These are phyloP conservation scores for Calophaca sinica DNA, from an alignment of 306 rosid genomes.

Conservation along the genomic window DNA sequence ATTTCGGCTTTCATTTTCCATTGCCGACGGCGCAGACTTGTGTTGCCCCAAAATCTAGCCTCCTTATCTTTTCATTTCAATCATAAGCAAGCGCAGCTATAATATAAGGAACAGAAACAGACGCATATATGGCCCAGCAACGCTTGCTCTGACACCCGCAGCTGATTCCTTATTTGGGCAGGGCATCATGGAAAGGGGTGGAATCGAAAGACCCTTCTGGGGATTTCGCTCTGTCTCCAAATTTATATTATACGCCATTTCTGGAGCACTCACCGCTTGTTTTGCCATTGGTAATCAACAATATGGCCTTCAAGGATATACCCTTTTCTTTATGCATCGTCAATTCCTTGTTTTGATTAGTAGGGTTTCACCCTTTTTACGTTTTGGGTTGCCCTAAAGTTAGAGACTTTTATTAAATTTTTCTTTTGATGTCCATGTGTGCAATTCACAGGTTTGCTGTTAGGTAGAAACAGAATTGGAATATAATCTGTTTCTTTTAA, in stretches of 20 bases:
- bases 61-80: neutral
- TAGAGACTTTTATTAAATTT: conserved; percentile 8
- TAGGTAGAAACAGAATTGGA: conserved; percentile 1
- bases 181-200: conserved; percentile 50
- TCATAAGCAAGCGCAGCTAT: neutral
- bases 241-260: conserved; percentile 50
- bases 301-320: neutral
- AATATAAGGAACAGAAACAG: neutral
- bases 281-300: conserved; percentile 53
- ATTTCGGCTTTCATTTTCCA: conserved; percentile 16
- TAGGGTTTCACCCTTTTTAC: conserved; percentile 14
- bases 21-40: conserved; percentile 28
- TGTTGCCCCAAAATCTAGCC: neutral
- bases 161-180: neutral
- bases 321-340: neutral
- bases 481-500: neutral
- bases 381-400: conserved; percentile 16
- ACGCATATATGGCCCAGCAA: conserved; percentile 29
- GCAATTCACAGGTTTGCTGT: conserved; percentile 12
- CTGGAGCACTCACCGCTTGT: conserved; percentile 50
- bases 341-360: neutral
- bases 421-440: neutral
- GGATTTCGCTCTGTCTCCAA: conserved; percentile 51
- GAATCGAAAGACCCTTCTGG: conserved; percentile 32
- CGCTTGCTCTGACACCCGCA: conserved; percentile 23